Conservation (phyloP, 2,329 filamentous ascomycete genomes). For the Leptographium flavum region DNA sequence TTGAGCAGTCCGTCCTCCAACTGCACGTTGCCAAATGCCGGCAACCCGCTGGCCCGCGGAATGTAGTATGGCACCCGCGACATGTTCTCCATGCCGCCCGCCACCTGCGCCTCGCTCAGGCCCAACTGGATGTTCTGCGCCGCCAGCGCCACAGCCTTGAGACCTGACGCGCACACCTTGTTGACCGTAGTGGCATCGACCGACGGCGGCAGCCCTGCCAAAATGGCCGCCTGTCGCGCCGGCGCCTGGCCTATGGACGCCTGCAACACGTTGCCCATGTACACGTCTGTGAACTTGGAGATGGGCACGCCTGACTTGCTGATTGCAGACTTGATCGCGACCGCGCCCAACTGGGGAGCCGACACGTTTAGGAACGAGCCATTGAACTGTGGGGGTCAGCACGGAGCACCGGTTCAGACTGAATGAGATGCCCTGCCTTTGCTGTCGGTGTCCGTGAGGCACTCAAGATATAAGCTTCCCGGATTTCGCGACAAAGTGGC, state of each 20-base stretch:
- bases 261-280: slow-evolving; percentile 93
- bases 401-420: neutral
- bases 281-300: slow-evolving; percentile 76
- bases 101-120: slow-evolving; percentile 73
- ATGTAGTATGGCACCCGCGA: slow-evolving; percentile 84
- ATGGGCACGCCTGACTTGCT: slow-evolving; percentile 72
- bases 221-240: slow-evolving; percentile 78
- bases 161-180: slow-evolving; percentile 91
- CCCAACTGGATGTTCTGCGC: slow-evolving; percentile 93
- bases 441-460: slow-evolving; percentile 80
- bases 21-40: slow-evolving; percentile 75
- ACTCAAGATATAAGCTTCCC: slow-evolving; percentile 88
- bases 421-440: slow-evolving; percentile 53
- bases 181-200: slow-evolving; percentile 90
- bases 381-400: slow-evolving; percentile 56
- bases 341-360: slow-evolving; percentile 77
- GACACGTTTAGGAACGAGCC: slow-evolving; percentile 73
- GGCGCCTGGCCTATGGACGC: slow-evolving; percentile 77
- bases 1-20: slow-evolving; percentile 87
- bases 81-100: slow-evolving; percentile 98
- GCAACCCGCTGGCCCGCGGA: slow-evolving; percentile 64
- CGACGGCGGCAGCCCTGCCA: slow-evolving; percentile 67
- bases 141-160: slow-evolving; percentile 83
- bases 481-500: slow-evolving; percentile 39
- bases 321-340: slow-evolving; percentile 82